Evolutionary conservation across 495 filamentous ascomycete species (phyloP).

Genomic region (Penicillium turbatum): DNA sequence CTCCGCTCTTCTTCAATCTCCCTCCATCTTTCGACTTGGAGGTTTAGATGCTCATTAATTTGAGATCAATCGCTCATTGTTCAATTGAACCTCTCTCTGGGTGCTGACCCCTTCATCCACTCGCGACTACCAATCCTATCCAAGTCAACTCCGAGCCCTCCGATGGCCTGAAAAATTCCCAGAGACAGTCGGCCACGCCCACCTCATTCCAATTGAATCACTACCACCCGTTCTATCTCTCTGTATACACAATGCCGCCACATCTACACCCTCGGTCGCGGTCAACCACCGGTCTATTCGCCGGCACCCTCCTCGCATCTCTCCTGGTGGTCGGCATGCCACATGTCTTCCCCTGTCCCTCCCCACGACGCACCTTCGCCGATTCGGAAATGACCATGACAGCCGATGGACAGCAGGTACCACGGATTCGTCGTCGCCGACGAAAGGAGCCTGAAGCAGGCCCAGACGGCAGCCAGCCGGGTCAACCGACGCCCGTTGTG

Average conservation of each 20-base stretch:
- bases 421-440: slow-evolving; percentile 31
- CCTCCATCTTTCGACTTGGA: not conserved
- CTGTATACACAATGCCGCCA: slow-evolving; percentile 62
- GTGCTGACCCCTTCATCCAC: not conserved
- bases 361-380: slow-evolving; percentile 67
- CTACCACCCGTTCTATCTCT: slow-evolving; percentile 1
- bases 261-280: slow-evolving; percentile 90
- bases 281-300: slow-evolving; percentile 87
- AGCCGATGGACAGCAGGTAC: slow-evolving; percentile 44
- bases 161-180: slow-evolving; percentile 24
- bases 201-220: slow-evolving; percentile 2
- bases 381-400: slow-evolving; percentile 58
- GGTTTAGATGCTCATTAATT: not conserved
- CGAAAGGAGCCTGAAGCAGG: slow-evolving; percentile 31
- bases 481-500: slow-evolving; percentile 19
- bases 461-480: slow-evolving; percentile 16
- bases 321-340: slow-evolving; percentile 90
- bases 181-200: slow-evolving; percentile 14
- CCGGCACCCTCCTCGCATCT: slow-evolving; percentile 83
- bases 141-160: slow-evolving; percentile 5
- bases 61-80: not conserved
- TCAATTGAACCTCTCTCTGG: slow-evolving; percentile 15
- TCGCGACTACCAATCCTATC: not conserved
- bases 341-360: slow-evolving; percentile 90
- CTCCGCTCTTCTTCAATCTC: not conserved